phyloP scores from a whole-genome alignment of 2,329 filamentous ascomycete species.

The Aspergillus sp. region DNA sequence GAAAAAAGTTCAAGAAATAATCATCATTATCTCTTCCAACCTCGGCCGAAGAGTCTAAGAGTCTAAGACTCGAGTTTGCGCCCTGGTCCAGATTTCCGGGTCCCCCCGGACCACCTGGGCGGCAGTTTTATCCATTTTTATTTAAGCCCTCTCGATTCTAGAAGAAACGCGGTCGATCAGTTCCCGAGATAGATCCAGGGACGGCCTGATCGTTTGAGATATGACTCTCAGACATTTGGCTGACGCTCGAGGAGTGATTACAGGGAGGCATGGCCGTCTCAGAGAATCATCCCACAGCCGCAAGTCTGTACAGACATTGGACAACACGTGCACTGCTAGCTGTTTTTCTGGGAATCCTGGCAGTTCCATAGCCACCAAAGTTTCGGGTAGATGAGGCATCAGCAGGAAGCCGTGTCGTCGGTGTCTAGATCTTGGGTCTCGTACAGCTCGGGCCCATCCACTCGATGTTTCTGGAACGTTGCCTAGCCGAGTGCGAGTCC shows the following conservation, averaged over 20 bases:
- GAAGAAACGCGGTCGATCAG: constrained; percentile 4
- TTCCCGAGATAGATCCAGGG: neutral
- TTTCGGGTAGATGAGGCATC: constrained; percentile 20
- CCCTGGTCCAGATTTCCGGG: constrained; percentile 9
- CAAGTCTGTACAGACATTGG: neutral
- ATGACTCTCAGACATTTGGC: constrained; percentile 10
- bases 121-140: neutral
- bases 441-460: constrained; percentile 15
- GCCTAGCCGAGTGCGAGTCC: neutral
- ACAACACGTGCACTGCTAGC: neutral
- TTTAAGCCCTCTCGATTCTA: neutral
- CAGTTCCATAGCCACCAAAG: constrained; percentile 11
- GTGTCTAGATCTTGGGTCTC: constrained; percentile 21
- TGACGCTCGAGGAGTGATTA: constrained; percentile 10
- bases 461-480: constrained; percentile 23
- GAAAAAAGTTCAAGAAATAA: neutral
- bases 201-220: constrained; percentile 1
- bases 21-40: neutral
- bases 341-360: neutral
- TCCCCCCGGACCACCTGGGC: constrained; percentile 2
- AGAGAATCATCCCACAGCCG: constrained; percentile 6
- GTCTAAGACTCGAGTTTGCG: neutral
- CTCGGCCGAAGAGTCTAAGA: neutral
- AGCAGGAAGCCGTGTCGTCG: constrained; percentile 13
- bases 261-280: constrained; percentile 16